These are phyloP conservation scores for Pittosporum tobira DNA, from an alignment of 129 eudicot species.

Conservation along the genomic window DNA sequence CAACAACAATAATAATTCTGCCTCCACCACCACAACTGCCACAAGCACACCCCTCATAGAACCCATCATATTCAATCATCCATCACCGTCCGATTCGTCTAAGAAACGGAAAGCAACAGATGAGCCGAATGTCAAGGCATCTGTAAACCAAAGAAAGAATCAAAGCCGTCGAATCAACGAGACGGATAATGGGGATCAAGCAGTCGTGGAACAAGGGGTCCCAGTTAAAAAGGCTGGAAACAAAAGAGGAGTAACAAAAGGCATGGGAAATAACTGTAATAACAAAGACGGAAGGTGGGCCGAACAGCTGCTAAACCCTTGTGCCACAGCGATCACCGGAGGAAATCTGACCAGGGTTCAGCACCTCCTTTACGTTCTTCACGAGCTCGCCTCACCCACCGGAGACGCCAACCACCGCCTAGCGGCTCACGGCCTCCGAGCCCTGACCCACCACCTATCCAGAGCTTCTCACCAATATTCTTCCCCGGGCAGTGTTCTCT, in stretches of 20 bases:
- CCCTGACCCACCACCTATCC: slow-evolving; percentile 57
- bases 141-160: slow-evolving; percentile 24
- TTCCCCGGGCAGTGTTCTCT: slow-evolving; percentile 9
- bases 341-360: slow-evolving; percentile 61
- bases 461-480: slow-evolving; percentile 24
- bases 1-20: slow-evolving; percentile 19
- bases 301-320: slow-evolving; percentile 77
- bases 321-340: slow-evolving; percentile 59
- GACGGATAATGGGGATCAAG: slow-evolving; percentile 17
- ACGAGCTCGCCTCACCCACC: slow-evolving; percentile 61
- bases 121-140: slow-evolving; percentile 14
- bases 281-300: slow-evolving; percentile 77
- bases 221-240: slow-evolving; percentile 30
- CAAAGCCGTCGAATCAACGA: slow-evolving; percentile 22
- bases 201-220: slow-evolving; percentile 18
- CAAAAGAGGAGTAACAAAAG: slow-evolving; percentile 37
- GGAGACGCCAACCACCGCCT: slow-evolving; percentile 78
- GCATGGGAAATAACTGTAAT: slow-evolving; percentile 23
- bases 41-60: slow-evolving; percentile 30
- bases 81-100: slow-evolving; percentile 21
- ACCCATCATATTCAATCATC: slow-evolving; percentile 17
- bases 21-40: slow-evolving; percentile 23
- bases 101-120: slow-evolving; percentile 51
- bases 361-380: slow-evolving; percentile 61
- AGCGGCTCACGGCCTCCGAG: slow-evolving; percentile 66